phyloP scores from a whole-genome alignment of 768 basidiomycete genomes.

The Clathrus columnatus region DNA sequence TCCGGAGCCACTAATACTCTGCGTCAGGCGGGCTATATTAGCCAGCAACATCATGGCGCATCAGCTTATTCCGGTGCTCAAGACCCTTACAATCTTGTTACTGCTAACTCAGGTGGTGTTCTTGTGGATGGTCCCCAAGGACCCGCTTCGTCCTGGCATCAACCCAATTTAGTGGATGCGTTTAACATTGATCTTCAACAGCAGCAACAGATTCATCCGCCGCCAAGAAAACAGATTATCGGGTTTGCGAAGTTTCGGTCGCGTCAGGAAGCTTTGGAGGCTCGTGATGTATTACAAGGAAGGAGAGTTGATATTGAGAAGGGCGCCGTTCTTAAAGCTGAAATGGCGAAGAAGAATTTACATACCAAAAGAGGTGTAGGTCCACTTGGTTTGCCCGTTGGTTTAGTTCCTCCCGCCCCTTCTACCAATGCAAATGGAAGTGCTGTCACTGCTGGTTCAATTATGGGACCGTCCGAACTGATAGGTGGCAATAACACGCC shows the following conservation, averaged over 20 bases:
- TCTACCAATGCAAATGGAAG: constrained; percentile 14
- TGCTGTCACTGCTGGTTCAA: constrained; percentile 15
- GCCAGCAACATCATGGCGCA: constrained; percentile 10
- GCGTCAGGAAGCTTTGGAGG: constrained; percentile 77
- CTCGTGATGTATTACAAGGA: constrained; percentile 83
- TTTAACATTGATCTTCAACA: constrained; percentile 24
- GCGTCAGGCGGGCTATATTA: constrained; percentile 26
- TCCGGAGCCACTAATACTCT: constrained; percentile 17
- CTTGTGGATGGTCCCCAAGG: constrained; percentile 78
- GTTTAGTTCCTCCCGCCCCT: constrained; percentile 13
- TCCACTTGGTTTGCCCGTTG: constrained; percentile 31
- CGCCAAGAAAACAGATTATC: constrained; percentile 90
- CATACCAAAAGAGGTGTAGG: constrained; percentile 91
- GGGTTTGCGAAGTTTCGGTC: constrained; percentile 96
- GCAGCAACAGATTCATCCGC: constrained; percentile 26
- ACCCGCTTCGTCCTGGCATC: constrained; percentile 54
- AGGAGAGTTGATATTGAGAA: constrained; percentile 88
- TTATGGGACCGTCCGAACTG: constrained; percentile 15
- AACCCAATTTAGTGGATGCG: neutral
- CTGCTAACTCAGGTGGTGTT: constrained; percentile 73
- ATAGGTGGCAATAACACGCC: constrained; percentile 15
- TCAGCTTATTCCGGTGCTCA: constrained; percentile 41
- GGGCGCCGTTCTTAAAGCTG: constrained; percentile 88
- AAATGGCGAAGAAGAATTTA: constrained; percentile 99
- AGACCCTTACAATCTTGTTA: constrained; percentile 79